Evolutionary conservation across 2,329 filamentous ascomycete species (phyloP), one percentile per base, ranked within the genome.

Genomic region (Xylaria sp.): DNA sequence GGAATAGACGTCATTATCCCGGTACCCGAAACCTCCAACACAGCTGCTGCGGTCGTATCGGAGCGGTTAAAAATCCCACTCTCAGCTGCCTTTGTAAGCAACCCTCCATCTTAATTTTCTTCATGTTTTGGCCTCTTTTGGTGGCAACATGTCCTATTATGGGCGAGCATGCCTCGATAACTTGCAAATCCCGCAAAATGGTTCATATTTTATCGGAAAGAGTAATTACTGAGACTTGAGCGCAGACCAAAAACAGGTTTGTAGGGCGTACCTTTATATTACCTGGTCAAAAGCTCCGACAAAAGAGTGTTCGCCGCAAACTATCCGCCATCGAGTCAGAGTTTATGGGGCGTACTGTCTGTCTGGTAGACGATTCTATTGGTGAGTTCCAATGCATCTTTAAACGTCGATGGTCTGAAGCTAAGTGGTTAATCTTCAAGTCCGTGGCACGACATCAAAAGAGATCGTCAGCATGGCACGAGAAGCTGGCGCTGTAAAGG

Each of bases 231-330:
- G 7, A 46, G 15, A 18, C 15, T 7, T n/a, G 6, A 44, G 39
- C 5, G 13, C 41, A 46, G 41, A 46, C 41, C 18, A 72, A 72
- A 28, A 69, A 66, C 37, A 64, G 69, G 63, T 73, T 65, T 18
- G 69, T 72, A 2, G 67, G 69, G 52, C 87, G 92, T 60, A 94
- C 92, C 0, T 94, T 94, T 80, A 94, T 94, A 23, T 25, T 79
- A 68, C 84, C 94, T 1, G 92, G 91, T 34, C 94, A 98, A 80
- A 89, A 89, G 74, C 88, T 90, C 20, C 87, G 94, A 3, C 89
- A 96, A 76, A 95, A 95, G 82, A 92, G 93, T 73, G 94, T 98
- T 10, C 91, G 95, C 3, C 89, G 94, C 58, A 98, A 98, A 83
- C 86, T 98, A 48, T 95, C 92, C 69, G 89, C 94, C 23, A 97